Conservation (phyloP, 2,329 filamentous ascomycete genomes). For the Colletotrichum falcatum region DNA sequence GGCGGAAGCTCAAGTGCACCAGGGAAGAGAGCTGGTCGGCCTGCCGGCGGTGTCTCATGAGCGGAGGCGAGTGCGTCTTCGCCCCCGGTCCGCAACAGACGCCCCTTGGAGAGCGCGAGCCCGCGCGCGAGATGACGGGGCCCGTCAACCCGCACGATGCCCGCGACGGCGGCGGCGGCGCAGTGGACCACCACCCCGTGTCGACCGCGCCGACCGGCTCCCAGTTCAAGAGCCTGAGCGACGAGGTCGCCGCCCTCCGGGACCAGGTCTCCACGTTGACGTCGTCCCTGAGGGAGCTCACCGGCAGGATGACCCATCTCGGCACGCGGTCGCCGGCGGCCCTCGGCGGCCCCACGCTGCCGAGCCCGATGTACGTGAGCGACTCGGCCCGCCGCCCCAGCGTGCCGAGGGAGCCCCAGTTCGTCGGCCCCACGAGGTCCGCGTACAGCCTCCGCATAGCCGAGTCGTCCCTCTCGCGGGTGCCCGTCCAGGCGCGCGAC, state of each 20-base stretch:
- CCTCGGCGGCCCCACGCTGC: conserved; percentile 24
- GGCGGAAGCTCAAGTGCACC: conserved; percentile 56
- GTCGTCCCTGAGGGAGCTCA: conserved; percentile 46
- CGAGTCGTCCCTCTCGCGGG: conserved; percentile 50
- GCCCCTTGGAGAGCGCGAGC: conserved; percentile 37
- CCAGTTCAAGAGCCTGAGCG: conserved; percentile 43
- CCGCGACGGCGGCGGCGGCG: not conserved
- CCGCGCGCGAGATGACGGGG: conserved; percentile 43
- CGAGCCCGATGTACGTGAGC: conserved; percentile 31
- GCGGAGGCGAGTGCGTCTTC: conserved; percentile 47
- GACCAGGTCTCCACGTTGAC: conserved; percentile 49
- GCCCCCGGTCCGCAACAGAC: conserved; percentile 40
- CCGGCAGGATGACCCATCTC: conserved; percentile 41
- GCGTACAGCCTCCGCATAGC: conserved; percentile 52
- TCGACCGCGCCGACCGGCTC: not conserved
- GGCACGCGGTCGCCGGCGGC: conserved; percentile 18
- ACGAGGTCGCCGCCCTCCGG: conserved; percentile 48
- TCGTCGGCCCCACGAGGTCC: conserved; percentile 52
- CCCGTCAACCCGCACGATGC: conserved; percentile 39
- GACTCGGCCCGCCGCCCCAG: conserved; percentile 27
- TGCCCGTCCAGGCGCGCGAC: conserved; percentile 50
- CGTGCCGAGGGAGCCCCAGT: conserved; percentile 50
- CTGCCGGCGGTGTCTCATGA: conserved; percentile 49
- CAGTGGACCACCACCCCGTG: not conserved
- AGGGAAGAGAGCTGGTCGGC: conserved; percentile 42